Conservation (phyloP, 139 green algal genomes). For the Tetraselmis chui region DNA sequence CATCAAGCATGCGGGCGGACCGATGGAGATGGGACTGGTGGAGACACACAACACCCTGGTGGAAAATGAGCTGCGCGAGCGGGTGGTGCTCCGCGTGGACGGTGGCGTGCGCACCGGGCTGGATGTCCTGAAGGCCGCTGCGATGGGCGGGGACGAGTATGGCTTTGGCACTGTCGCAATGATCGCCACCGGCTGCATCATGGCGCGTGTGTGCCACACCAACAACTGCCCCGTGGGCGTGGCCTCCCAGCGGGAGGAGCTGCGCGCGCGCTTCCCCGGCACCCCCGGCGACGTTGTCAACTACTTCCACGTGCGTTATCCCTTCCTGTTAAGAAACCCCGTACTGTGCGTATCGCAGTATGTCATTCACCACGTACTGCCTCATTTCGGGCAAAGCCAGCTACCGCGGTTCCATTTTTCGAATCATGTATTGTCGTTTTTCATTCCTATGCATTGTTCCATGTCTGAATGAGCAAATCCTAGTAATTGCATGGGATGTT, state of each 20-base stretch:
- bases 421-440: too few relatives aligned
- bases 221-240: constrained; percentile 99
- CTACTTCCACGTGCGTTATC: constrained; percentile 97
- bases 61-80: constrained; percentile 88
- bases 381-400: too few relatives aligned
- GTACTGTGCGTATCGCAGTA: constrained; percentile 4
- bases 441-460: too few relatives aligned
- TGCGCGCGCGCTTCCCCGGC: constrained; percentile 93
- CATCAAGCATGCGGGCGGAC: constrained; percentile 97
- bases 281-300: constrained; percentile 88
- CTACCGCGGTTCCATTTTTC: too few relatives aligned
- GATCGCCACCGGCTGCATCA: constrained; percentile 99
- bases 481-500: too few relatives aligned
- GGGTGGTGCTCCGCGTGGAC: constrained; percentile 88
- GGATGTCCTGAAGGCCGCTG: constrained; percentile 85
- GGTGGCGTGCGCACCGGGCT: constrained; percentile 86
- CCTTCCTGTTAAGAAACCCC: neutral
- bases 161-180: constrained; percentile 97
- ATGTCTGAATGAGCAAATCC: too few relatives aligned
- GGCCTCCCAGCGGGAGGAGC: constrained; percentile 92
- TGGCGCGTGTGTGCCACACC: constrained; percentile 99
- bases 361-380: constrained; percentile 12
- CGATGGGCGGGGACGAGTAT: constrained; percentile 94
- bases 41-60: constrained; percentile 77
- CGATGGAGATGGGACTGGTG: constrained; percentile 94